Percentiles rank a stretch among this genome's conserved stretches.
Evolutionary conservation across 495 filamentous ascomycete species (phyloP).

Genomic region (Sporormia fimetaria): DNA sequence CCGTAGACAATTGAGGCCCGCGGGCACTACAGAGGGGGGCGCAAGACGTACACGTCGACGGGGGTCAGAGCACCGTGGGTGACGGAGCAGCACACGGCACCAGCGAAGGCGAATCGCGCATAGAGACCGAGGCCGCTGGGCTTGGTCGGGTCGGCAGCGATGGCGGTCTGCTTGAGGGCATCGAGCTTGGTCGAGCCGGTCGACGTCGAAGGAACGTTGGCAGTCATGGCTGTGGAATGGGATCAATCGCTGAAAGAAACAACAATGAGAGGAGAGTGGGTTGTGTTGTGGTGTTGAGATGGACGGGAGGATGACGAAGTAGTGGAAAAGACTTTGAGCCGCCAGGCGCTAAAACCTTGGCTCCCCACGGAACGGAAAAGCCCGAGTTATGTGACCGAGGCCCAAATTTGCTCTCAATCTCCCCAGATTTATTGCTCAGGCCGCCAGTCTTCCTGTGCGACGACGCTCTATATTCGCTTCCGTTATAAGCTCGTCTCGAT

Average conservation of each 20-base stretch:
- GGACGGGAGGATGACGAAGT: not conserved
- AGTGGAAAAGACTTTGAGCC: too few relatives aligned
- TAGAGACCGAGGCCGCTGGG: slow-evolving; percentile 35
- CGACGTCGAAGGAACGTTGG: slow-evolving; percentile 25
- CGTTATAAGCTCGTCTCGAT: too few relatives aligned
- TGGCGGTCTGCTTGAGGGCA: slow-evolving; percentile 28
- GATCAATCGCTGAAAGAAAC: not conserved
- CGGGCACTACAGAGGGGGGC: not conserved
- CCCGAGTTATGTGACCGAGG: too few relatives aligned
- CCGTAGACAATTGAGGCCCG: slow-evolving; percentile 17
- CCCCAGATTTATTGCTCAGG: too few relatives aligned
- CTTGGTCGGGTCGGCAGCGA: slow-evolving; percentile 28
- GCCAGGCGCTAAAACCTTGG: too few relatives aligned
- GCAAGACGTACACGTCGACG: slow-evolving; percentile 87
- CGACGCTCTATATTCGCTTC: too few relatives aligned
- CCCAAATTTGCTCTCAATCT: too few relatives aligned
- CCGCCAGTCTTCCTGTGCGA: too few relatives aligned
- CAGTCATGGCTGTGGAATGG: slow-evolving; percentile 10
- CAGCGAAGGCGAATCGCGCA: slow-evolving; percentile 78
- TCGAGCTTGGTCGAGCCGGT: slow-evolving; percentile 34
- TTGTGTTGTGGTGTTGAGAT: not conserved
- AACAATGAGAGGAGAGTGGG: not conserved
- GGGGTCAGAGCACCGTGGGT: slow-evolving; percentile 88
- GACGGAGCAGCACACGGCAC: slow-evolving; percentile 86
- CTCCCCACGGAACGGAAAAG: too few relatives aligned